phyloP scores from a whole-genome alignment of 129 eudicot species.

The Tagetes erecta region DNA sequence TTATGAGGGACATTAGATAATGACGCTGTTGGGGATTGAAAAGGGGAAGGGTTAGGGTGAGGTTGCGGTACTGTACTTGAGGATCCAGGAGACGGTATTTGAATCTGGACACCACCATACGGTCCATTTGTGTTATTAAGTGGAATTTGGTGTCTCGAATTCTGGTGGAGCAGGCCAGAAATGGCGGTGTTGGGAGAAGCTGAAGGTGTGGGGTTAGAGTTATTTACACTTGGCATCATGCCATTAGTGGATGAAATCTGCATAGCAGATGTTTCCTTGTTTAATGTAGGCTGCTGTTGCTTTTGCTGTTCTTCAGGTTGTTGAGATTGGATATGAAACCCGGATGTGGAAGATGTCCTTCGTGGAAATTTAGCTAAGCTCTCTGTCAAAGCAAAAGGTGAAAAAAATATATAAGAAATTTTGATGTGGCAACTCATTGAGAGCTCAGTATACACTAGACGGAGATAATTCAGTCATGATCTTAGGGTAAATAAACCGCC shows the following conservation, averaged over 20 bases:
- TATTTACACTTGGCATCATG: conserved; percentile 49
- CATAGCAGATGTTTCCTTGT: conserved; percentile 56
- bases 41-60: conserved; percentile 60
- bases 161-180: conserved; percentile 77
- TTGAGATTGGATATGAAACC: conserved; percentile 59
- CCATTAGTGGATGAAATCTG: conserved; percentile 62
- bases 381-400: conserved; percentile 48
- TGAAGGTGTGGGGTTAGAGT: conserved; percentile 52
- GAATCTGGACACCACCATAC: conserved; percentile 52
- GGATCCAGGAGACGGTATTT: conserved; percentile 68
- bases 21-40: conserved; percentile 76
- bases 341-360: conserved; percentile 59
- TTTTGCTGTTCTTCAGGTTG: conserved; percentile 61
- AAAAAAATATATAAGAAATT: conserved; percentile 5
- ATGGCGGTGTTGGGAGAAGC: conserved; percentile 57
- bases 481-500: background rate
- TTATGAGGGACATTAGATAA: conserved; percentile 63
- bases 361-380: conserved; percentile 90
- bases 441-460: background rate
- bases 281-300: conserved; percentile 51
- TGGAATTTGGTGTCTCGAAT: conserved; percentile 79
- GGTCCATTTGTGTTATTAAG: conserved; percentile 49
- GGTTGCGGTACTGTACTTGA: conserved; percentile 53
- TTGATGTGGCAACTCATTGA: background rate
- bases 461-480: background rate